Evolutionary conservation across 1,284 basidiomycete species (phyloP).

Genomic region (Fomitopsis pinicola): DNA sequence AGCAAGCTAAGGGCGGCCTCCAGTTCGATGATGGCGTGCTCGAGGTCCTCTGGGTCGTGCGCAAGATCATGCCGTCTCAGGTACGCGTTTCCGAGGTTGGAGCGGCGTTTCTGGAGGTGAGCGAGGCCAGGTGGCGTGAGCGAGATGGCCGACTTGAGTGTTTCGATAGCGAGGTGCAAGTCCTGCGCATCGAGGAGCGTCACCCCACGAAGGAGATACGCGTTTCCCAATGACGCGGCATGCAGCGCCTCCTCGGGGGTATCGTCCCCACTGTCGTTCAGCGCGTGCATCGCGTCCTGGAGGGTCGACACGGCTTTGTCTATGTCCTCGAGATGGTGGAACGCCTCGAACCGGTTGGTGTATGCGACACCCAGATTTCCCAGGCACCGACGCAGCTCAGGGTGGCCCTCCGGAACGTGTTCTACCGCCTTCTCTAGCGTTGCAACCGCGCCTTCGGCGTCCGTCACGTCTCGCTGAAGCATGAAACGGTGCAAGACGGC

Average conservation of each 20-base stretch:
- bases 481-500: background rate
- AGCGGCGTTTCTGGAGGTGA: background rate
- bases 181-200: background rate
- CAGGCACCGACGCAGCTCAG: background rate
- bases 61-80: background rate
- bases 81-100: background rate
- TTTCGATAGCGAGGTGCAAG: background rate
- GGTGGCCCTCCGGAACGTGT: background rate
- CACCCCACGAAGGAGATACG: background rate
- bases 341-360: background rate
- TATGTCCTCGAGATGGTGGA: background rate
- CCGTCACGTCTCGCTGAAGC: background rate
- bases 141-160: background rate
- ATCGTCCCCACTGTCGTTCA: background rate
- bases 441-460: background rate
- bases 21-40: background rate
- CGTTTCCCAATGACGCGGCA: background rate
- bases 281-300: background rate
- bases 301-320: background rate
- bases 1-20: background rate
- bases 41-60: background rate
- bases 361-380: background rate
- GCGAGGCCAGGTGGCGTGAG: background rate
- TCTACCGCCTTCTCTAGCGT: background rate
- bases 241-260: background rate